phyloP scores from a whole-genome alignment of 495 filamentous ascomycete species.

The Sphaerosporella brunnea region DNA sequence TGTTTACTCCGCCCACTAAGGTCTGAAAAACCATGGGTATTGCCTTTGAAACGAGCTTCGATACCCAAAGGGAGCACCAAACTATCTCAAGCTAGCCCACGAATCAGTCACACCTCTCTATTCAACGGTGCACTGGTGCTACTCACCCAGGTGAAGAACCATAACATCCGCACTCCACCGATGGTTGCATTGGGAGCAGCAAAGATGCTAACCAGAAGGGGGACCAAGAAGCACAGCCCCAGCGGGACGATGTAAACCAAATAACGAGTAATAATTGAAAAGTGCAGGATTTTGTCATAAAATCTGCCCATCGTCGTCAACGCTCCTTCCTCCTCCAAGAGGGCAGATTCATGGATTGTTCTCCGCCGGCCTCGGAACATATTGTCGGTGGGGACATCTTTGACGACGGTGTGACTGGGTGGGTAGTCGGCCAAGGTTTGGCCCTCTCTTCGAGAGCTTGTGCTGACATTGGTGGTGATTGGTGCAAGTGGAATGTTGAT shows the following conservation, averaged over 20 bases:
- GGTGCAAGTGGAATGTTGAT: conserved; percentile 35
- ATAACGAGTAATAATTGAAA: conserved; percentile 73
- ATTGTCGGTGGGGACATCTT: conserved; percentile 14
- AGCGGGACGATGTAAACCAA: conserved; percentile 75
- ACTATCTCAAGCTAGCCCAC: conserved; percentile 49
- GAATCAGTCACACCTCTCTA: too few relatives aligned
- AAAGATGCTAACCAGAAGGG: conserved; percentile 50
- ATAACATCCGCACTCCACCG: conserved; percentile 48
- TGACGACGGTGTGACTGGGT: conserved; percentile 17
- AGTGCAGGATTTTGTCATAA: conserved; percentile 69
- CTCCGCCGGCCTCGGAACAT: conserved; percentile 38
- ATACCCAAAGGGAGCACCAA: conserved; percentile 75
- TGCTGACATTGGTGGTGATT: conserved; percentile 34
- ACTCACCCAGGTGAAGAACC: conserved; percentile 63
- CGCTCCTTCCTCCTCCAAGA: conserved; percentile 40
- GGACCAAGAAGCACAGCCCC: conserved; percentile 54
- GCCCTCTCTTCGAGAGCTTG: conserved; percentile 35
- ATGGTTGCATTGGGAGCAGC: conserved; percentile 36
- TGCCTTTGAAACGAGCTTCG: conserved; percentile 61
- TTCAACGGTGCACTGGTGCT: too few relatives aligned
- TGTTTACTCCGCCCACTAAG: conserved; percentile 63
- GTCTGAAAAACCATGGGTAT: conserved; percentile 74
- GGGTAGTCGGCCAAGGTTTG: conserved; percentile 21
- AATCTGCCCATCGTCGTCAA: conserved; percentile 72
- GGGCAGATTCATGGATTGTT: conserved; percentile 27